Evolutionary conservation across 2,329 filamentous ascomycete species (phyloP), one percentile per base, ranked within the genome.

Genomic region (Talaromyces albobiverticillius): DNA sequence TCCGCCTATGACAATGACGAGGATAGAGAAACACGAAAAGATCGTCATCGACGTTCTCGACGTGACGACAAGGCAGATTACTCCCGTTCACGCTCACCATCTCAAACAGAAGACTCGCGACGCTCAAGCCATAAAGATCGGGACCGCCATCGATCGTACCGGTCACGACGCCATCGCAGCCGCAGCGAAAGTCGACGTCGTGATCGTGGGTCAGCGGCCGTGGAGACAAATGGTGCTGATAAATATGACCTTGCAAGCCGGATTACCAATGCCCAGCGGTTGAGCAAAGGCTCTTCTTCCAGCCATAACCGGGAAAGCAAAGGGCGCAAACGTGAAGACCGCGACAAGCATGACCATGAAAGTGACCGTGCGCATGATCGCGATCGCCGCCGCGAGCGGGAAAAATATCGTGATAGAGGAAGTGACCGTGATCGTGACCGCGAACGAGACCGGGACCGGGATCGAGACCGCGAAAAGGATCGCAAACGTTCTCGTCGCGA

Each of bases 11-110:
- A 4, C 64, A 67, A 25, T 59, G 59, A 31, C 54, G 56, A 22
- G 60, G 62, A 46, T 62, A 57, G 51, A 76, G 54, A 62, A 73
- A n/a, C n/a, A 7, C 52, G 46, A 29, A 54, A 43, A n/a, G 46
- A 49, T 20, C 43, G 46, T 11, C 52, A 49, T 36, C 32, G 53
- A 51, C 53, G 51, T 1, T 51, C 60, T 11, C 66, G 62, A 47
- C 63, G 61, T 25, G 68, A 70, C 6, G 72, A 73, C 14, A 77
- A 80, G 46, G 79, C 80, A 16, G 75, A 77, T 47, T 75, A 80
- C 42, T 77, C 60, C 73, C 79, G 81, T 48, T 84, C 85, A 0
- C 79, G 85, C 45, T 84, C 84, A 0, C 77, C 86, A 54, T 89
- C 87, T 4, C 78, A 79, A 4, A 90, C 88, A 2, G 82, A 81